Percentiles rank a stretch among this genome's conserved stretches.
These are phyloP conservation scores for Phytomonas sp. DNA, from an alignment of 208 protist species.

Conservation along the genomic window DNA sequence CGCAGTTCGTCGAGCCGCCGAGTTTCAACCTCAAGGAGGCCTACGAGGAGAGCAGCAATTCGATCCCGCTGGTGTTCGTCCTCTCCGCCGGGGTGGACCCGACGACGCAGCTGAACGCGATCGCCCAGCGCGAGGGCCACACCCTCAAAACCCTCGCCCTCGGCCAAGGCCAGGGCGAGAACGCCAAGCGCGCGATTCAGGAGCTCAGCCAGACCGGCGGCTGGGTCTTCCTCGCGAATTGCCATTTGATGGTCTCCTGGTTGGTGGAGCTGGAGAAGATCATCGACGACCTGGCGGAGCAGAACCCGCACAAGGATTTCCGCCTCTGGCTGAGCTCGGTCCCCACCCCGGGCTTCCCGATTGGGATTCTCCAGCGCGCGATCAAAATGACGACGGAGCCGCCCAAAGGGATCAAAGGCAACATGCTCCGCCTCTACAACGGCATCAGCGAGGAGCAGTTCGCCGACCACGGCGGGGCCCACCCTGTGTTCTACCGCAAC, in stretches of 20 bases:
- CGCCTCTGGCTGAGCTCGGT: constrained; percentile 98
- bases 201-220: constrained; percentile 90
- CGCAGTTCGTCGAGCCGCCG: constrained; percentile 94
- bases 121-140: constrained; percentile 81
- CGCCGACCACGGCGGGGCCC: constrained; percentile 39
- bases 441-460: constrained; percentile 89
- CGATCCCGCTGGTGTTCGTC: constrained; percentile 96
- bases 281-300: constrained; percentile 87
- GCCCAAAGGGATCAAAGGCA: constrained; percentile 95
- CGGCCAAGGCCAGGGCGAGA: constrained; percentile 95
- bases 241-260: constrained; percentile 97
- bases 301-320: constrained; percentile 94
- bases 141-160: constrained; percentile 92
- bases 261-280: constrained; percentile 96
- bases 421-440: constrained; percentile 95
- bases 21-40: constrained; percentile 94
- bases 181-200: constrained; percentile 90
- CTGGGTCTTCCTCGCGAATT: constrained; percentile 98
- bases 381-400: constrained; percentile 99
- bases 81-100: constrained; percentile 97
- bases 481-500: constrained; percentile 91
- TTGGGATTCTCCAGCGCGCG: constrained; percentile 92
- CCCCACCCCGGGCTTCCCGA: constrained; percentile 94
- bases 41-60: constrained; percentile 89
- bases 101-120: constrained; percentile 84